Evolutionary conservation across 2,329 filamentous ascomycete species (phyloP), one percentile per base, ranked within the genome.

Genomic region (Trichoderma sp.): DNA sequence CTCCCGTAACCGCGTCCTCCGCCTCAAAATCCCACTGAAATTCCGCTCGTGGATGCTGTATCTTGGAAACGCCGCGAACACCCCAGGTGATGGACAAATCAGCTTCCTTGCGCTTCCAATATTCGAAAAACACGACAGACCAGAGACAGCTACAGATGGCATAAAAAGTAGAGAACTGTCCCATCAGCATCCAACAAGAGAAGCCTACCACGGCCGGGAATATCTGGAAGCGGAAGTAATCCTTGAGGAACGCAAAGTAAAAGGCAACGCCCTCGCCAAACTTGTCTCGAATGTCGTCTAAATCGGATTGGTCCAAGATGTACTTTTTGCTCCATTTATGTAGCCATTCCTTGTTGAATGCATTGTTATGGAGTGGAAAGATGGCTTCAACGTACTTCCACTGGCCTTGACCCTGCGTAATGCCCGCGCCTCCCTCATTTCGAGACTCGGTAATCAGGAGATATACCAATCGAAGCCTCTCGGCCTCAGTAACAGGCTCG

Each of bases 171-270:
- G 95, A 97, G 82, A 94, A 98, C 71, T 92, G 88, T 9, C 94
- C 94, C 0, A 97, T 85, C n/a, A 97, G 84, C 34, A 95, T 81
- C 93, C 94, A 98, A 13, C 92, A 88, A 1, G 88, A 85, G 53
- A 93, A 85, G 3, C 95, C 95, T 76, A 96, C 90, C 5, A 85
- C 90, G 1, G 95, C 93, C 0, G 94, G 94, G 72, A 95, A 91
- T n/a, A 93, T 81, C 30, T 97, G 85, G 78, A 97, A 97, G 72
- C 89, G 86, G 79, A 97, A 97, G 82, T 98, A 98, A 39, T 92
- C 92, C 78, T 97, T 93, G 36, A 97, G 87, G 78, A 98, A 98
- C 50, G 95, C 94, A 80, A 97, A 98, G 84, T 98, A 98, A 81
- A 97, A 97, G 43, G 93, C 95, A 72, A 98, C 92, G 79, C 90